Evolutionary conservation across 192 early-diverging fungal species (phyloP), one percentile per base, ranked within the genome.

Genomic region (Dissophora ornata): DNA sequence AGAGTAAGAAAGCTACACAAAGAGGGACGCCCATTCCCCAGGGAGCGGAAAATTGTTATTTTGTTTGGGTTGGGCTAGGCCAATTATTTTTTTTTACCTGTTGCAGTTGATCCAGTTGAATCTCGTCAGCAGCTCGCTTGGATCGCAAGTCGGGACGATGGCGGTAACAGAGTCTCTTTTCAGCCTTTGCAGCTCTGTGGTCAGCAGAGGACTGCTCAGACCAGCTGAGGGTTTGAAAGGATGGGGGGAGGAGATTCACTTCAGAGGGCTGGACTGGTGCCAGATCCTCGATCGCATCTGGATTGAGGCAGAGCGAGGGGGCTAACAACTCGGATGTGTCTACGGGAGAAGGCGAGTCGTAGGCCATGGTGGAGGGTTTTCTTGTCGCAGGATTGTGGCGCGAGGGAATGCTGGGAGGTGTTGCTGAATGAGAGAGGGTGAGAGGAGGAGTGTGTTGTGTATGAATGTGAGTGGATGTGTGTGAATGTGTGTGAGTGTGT

Each of bases 111-210:
- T 84, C 66, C 21, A 84, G 64, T 21, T 81, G 69, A 51, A 82
- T 75, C 34, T 81, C 79, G 33, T 87, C 84, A 33, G 84, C 81
- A 18, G 73, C 63, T 58, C 86, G 81, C 54, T 80, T 74, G 33
- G 77, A 80, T 24, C 81, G 64, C 51, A 86, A 46, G 73, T 88
- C 87, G 22, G 87, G 87, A n/a, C 85, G 61, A 79, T 88, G 87
- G 13, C 87, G 83, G 38, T 86, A 88, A 60, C 87, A 88, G 18
- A 79, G 69, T 25, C 69, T 38, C 30, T 80, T 80, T 18, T 64
- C 62, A 34, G 79, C 69, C 32, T 71, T 71, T 7, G 73, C 73
- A 3, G 73, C 73, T 56, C 32, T 67, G 29, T 67, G 48, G 25
- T 67, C 73, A 1, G 73, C 73, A 8, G 63, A 67, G 10, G 73